A percentile compares a stretch with the other conserved stretches of the same genome.
Conservation (phyloP, 257 asterid species). For the Solanum paucissectum region DNA sequence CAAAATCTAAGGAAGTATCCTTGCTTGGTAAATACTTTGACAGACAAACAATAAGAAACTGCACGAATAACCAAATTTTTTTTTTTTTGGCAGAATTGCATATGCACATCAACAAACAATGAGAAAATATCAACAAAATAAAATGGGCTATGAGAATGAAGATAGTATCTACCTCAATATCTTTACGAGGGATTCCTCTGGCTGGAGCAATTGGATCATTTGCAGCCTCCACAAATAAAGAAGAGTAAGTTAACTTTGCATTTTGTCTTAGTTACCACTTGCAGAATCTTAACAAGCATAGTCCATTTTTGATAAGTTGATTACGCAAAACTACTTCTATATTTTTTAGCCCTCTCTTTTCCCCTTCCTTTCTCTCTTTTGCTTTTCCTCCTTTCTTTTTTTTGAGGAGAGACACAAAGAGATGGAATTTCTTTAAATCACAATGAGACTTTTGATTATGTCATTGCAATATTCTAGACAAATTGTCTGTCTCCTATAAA, state of each 20-base stretch:
- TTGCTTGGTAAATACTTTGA: background rate
- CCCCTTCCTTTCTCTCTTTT: background rate
- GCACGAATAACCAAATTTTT: background rate
- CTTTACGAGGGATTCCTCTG: constrained; percentile 89
- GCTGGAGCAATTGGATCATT: constrained; percentile 97
- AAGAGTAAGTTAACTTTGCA: background rate
- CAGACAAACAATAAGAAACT: background rate
- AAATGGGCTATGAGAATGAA: background rate
- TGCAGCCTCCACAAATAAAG: constrained; percentile 61
- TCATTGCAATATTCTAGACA: background rate
- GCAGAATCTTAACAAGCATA: background rate
- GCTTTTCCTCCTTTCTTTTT: background rate
- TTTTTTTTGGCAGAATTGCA: background rate
- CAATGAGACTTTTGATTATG: background rate
- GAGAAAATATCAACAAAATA: background rate
- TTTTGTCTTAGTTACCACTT: background rate
- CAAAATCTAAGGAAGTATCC: background rate
- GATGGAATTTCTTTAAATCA: background rate
- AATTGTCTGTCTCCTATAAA: background rate
- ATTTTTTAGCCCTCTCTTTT: background rate
- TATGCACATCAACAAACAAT: background rate
- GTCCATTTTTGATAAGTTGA: background rate
- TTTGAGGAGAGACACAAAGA: background rate
- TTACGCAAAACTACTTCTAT: background rate
- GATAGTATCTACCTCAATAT: constrained; percentile 41